Evolutionary conservation across 139 green algal genomes (phyloP).

Genomic region (Asterochloris erici): DNA sequence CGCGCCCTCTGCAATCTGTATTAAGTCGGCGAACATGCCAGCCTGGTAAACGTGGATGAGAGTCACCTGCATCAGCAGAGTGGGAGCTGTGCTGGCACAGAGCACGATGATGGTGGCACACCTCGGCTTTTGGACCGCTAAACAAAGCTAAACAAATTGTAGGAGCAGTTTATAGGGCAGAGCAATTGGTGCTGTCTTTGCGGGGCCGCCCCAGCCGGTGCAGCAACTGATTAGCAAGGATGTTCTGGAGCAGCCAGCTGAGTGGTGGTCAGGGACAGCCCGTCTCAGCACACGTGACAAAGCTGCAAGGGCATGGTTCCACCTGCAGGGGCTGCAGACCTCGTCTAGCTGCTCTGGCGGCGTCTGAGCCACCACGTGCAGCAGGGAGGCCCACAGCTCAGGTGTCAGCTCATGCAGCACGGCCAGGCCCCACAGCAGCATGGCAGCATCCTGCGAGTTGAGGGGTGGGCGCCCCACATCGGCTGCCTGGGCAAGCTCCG

Average conservation of each 20-base stretch:
- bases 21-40: constrained; percentile 29
- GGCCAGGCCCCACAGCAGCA: constrained; percentile 29
- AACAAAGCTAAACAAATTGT: too few relatives aligned
- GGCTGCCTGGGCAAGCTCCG: neutral
- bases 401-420: constrained; percentile 25
- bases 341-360: constrained; percentile 20
- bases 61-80: constrained; percentile 20
- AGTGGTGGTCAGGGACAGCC: too few relatives aligned
- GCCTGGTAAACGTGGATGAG: constrained; percentile 35
- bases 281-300: too few relatives aligned
- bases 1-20: neutral
- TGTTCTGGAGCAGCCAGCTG: too few relatives aligned
- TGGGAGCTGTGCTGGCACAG: neutral
- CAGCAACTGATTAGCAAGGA: too few relatives aligned
- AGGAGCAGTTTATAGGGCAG: too few relatives aligned
- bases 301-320: too few relatives aligned
- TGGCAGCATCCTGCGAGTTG: constrained; percentile 24
- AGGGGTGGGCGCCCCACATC: neutral
- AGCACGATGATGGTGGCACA: neutral
- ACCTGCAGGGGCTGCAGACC: constrained; percentile 1
- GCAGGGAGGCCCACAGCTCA: constrained; percentile 22
- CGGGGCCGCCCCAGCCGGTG: too few relatives aligned
- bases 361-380: constrained; percentile 8
- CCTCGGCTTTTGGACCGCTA: too few relatives aligned
- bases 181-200: too few relatives aligned